Conservation (phyloP, 2,329 filamentous ascomycete genomes). For the Beauveria caledonica region DNA sequence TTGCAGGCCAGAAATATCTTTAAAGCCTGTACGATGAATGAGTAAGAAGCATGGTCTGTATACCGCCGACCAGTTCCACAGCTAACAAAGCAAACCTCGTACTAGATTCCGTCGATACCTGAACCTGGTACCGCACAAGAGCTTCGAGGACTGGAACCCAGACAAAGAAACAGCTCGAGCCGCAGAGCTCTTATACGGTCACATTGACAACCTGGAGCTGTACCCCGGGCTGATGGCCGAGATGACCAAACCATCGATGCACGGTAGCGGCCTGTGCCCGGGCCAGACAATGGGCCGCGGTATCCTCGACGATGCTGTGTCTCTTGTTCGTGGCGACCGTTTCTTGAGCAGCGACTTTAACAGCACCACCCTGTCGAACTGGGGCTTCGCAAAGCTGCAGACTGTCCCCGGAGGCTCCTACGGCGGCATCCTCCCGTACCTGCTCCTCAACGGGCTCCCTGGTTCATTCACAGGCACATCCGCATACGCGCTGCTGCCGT, state of each 20-base stretch:
- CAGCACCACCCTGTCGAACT: constrained; percentile 26
- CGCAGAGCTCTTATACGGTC: constrained; percentile 43
- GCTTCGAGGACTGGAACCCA: not conserved
- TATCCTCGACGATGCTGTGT: constrained; percentile 48
- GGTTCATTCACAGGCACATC: no score
- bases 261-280: constrained; percentile 43
- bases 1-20: not conserved
- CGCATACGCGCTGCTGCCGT: no score
- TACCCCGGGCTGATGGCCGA: constrained; percentile 56
- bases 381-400: constrained; percentile 18
- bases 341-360: constrained; percentile 42
- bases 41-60: no score
- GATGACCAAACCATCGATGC: constrained; percentile 37
- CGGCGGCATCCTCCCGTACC: no score
- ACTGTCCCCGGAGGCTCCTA: no score
- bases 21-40: no score
- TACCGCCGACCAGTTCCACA: no score
- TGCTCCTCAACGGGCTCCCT: no score
- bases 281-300: constrained; percentile 42
- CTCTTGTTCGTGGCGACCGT: constrained; percentile 44
- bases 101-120: not conserved
- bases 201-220: constrained; percentile 54
- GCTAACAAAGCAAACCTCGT: no score
- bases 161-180: constrained; percentile 1
- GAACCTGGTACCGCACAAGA: not conserved